Conservation (phyloP, 306 rosid genomes). For the Sophora flavescens region DNA sequence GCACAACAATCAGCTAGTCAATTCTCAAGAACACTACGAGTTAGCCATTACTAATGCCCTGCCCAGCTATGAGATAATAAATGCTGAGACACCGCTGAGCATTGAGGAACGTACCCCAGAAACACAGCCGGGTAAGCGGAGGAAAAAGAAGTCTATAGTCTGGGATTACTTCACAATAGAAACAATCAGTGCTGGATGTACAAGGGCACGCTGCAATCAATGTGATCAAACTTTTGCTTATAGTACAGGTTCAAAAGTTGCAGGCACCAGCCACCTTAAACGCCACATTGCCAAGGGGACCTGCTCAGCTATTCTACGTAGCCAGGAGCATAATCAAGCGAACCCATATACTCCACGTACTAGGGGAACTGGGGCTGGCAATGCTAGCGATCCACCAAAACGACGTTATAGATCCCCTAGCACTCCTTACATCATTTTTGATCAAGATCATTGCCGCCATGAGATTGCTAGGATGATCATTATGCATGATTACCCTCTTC, state of each 20-base stretch:
- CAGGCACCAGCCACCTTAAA: conserved; percentile 96
- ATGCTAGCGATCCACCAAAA: conserved; percentile 66
- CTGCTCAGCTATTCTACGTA: conserved; percentile 80
- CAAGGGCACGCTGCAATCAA: conserved; percentile 94
- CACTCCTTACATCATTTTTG: conserved; percentile 73
- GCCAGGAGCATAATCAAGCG: conserved; percentile 70
- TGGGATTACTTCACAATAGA: conserved; percentile 98
- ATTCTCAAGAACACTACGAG: conserved; percentile 51
- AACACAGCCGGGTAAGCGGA: conserved; percentile 81
- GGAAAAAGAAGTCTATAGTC: conserved; percentile 90
- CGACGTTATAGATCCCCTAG: conserved; percentile 75
- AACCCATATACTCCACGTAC: conserved; percentile 69
- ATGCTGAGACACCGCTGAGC: conserved; percentile 50
- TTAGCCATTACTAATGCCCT: conserved; percentile 33
- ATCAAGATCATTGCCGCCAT: conserved; percentile 88
- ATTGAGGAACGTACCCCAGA: conserved; percentile 62
- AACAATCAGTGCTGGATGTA: conserved; percentile 78
- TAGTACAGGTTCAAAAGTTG: conserved; percentile 96
- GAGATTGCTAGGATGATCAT: conserved; percentile 97
- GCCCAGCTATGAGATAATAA: conserved; percentile 59
- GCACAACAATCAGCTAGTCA: conserved; percentile 45
- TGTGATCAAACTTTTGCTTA: conserved; percentile 97
- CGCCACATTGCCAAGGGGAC: conserved; percentile 96
- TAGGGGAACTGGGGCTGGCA: conserved; percentile 55
- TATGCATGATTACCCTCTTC: conserved; percentile 97